These are phyloP conservation scores for Trypanosomatidae sp. DNA, from an alignment of 208 protist genomes.

Conservation along the genomic window DNA sequence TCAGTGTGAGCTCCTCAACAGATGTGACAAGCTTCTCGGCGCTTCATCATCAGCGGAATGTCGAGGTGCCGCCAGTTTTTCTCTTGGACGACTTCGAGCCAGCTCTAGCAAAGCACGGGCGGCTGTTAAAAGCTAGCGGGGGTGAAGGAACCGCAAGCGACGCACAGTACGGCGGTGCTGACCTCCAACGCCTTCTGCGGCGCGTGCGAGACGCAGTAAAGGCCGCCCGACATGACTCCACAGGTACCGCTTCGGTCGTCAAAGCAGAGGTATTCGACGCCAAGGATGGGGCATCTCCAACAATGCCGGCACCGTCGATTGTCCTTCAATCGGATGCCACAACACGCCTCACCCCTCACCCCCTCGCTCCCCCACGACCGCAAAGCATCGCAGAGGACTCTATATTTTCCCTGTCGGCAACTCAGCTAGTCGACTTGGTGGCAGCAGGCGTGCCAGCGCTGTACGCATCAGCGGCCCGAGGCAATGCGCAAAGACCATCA, in stretches of 20 bases:
- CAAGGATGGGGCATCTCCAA: background rate
- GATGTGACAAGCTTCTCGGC: background rate
- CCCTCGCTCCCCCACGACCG: conserved; percentile 37
- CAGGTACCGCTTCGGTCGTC: background rate
- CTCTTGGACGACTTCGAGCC: conserved; percentile 3
- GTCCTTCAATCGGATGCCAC: background rate
- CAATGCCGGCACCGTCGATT: conserved; percentile 3
- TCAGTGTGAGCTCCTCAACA: background rate
- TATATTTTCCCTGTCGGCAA: conserved; percentile 56
- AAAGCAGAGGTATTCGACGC: background rate
- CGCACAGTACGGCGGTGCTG: too few species aligned
- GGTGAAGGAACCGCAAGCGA: background rate
- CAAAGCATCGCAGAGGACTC: conserved; percentile 58
- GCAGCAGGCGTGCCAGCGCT: conserved; percentile 34
- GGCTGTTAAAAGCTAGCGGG: background rate
- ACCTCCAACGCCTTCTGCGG: background rate
- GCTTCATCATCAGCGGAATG: conserved; percentile 4
- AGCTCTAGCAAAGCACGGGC: background rate
- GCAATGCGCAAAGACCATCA: background rate
- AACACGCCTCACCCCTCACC: conserved; percentile 19
- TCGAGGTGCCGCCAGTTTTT: conserved; percentile 26
- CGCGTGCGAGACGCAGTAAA: background rate
- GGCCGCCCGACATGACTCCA: background rate
- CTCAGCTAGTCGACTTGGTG: conserved; percentile 40
- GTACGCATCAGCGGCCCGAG: conserved; percentile 3